Evolutionary conservation across 1,284 basidiomycete genomes (phyloP).

Genomic region (Kalmanozyma brasiliensis): DNA sequence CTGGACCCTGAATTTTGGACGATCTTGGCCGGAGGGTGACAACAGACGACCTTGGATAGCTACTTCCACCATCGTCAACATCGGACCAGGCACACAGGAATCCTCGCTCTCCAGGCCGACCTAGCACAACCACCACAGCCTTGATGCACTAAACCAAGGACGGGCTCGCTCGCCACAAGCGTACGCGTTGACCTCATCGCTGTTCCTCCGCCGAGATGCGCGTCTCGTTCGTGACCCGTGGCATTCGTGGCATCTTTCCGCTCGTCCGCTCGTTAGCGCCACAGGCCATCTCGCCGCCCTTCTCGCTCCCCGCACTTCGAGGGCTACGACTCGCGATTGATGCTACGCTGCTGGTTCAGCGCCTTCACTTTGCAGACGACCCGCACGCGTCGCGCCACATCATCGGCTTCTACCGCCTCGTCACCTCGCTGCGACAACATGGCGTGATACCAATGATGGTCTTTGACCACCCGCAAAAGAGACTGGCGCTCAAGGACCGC

Average conservation of each 20-base stretch:
- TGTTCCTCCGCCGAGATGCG: too few species aligned
- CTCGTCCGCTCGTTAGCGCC: conserved; percentile 33
- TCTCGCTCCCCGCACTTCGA: conserved; percentile 31
- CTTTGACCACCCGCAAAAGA: conserved; percentile 56
- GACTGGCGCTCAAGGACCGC: conserved; percentile 49
- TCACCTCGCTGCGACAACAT: conserved; percentile 44
- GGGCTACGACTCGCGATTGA: conserved; percentile 53
- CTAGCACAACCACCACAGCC: too few species aligned
- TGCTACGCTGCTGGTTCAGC: conserved; percentile 52
- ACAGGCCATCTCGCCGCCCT: conserved; percentile 32
- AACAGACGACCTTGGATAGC: too few species aligned
- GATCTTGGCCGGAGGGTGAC: neutral
- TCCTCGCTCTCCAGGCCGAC: too few species aligned
- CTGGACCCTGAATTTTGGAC: conserved; percentile 2
- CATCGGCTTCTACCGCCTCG: conserved; percentile 56
- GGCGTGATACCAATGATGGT: conserved; percentile 56
- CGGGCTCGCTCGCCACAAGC: too few species aligned
- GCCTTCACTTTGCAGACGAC: conserved; percentile 54
- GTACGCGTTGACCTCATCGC: neutral
- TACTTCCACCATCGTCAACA: conserved; percentile 4
- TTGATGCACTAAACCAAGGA: too few species aligned
- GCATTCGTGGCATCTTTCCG: conserved; percentile 57
- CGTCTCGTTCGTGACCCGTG: conserved; percentile 10
- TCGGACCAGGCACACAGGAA: too few species aligned
- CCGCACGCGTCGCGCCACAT: conserved; percentile 54